Evolutionary conservation across 106 monocot genomes (phyloP).

Genomic region (Alisma plantagoaquatica): DNA sequence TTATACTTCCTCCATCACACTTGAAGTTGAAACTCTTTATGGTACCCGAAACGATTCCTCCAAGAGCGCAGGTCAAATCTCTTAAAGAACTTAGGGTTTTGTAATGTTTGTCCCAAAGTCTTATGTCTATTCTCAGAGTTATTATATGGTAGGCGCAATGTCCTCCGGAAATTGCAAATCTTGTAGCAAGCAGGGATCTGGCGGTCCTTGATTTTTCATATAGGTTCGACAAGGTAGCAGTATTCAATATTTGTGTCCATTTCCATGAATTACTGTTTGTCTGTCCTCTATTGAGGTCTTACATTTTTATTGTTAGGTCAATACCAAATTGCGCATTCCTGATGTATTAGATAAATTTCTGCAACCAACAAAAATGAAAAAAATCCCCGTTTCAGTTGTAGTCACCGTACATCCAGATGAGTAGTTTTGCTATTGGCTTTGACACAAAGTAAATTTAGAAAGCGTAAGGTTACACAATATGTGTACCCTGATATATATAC

Average conservation of each 20-base stretch:
- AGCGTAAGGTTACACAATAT: too few species aligned
- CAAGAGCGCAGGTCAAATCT: slow-evolving; percentile 37
- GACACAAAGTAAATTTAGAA: too few species aligned
- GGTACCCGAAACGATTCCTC: slow-evolving; percentile 92
- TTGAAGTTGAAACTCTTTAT: slow-evolving; percentile 59
- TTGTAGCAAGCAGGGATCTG: slow-evolving; percentile 82
- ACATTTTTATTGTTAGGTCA: slow-evolving; percentile 41
- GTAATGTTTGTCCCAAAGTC: neutral
- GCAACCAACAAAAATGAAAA: slow-evolving; percentile 54
- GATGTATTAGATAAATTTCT: slow-evolving; percentile 83
- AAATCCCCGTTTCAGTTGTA: too few species aligned
- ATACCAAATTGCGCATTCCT: slow-evolving; percentile 76
- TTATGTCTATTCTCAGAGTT: neutral
- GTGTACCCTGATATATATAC: too few species aligned
- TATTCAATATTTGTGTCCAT: neutral
- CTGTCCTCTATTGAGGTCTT: neutral
- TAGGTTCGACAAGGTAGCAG: slow-evolving; percentile 57
- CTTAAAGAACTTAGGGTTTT: neutral
- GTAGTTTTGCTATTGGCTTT: too few species aligned
- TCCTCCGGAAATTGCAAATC: slow-evolving; percentile 84
- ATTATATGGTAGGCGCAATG: slow-evolving; percentile 90
- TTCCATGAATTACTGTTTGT: neutral
- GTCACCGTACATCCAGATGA: too few species aligned
- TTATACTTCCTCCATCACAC: slow-evolving; percentile 72
- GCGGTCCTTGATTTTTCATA: slow-evolving; percentile 94